Percentiles rank a stretch among this genome's conserved stretches.
Conservation (phyloP, 2,329 filamentous ascomycete species). For the Colletotrichum viniferum region DNA sequence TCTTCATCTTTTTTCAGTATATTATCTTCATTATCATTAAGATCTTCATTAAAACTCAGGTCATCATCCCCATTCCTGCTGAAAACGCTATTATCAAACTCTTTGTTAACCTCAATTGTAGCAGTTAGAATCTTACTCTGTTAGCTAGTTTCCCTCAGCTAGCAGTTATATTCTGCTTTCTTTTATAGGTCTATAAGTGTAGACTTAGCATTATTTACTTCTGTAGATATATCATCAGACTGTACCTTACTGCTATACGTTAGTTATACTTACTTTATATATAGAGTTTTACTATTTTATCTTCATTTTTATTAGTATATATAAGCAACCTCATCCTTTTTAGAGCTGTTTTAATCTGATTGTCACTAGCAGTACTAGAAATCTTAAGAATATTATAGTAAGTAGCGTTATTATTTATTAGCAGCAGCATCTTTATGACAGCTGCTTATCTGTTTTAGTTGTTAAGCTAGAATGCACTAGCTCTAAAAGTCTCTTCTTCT, state of each 20-base stretch:
- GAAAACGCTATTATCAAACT: background rate
- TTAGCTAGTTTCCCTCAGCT: background rate
- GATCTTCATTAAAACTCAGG: background rate
- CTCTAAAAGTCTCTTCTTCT: background rate
- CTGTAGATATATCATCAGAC: background rate
- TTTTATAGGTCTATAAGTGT: background rate
- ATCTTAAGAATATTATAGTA: background rate
- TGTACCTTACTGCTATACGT: background rate
- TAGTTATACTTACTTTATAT: background rate
- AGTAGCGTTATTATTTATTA: background rate
- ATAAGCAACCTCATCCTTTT: background rate
- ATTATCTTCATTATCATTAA: background rate
- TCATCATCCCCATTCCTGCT: background rate
- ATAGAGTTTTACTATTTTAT: background rate
- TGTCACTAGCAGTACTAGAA: background rate
- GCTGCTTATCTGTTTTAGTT: background rate
- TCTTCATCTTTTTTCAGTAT: background rate
- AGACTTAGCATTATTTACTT: background rate
- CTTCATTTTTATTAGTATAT: background rate
- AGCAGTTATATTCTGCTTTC: background rate
- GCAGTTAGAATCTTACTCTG: background rate
- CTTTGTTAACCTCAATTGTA: background rate
- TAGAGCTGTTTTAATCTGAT: background rate
- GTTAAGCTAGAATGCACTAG: background rate
- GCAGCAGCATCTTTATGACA: background rate